Base-by-base conservation (phyloP, 179 eudicot genomes). In the Silene vulgaris region DNA sequence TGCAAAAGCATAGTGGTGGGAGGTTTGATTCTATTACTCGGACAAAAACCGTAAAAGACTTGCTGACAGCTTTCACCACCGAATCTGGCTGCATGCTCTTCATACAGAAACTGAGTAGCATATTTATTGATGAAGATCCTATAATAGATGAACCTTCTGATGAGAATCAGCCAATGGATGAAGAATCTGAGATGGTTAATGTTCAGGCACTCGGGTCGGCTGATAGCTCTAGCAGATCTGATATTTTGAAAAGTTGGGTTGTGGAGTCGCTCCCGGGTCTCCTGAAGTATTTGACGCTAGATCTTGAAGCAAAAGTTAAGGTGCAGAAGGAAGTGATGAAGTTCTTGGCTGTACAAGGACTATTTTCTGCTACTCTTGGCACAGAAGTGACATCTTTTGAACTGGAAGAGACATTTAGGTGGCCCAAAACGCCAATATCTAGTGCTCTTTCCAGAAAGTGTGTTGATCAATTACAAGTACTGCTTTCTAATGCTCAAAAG, bases 311-410 rank as follows among this genome's bases (percentile, higher is more conserved):
- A 17, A 92, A 79, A 76, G 86, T 82, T 59, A 87, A 88, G 77
- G 90, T 90, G 52, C 95, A 95, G 77, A 90, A 89, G 83, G 97
- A 92, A 87, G 87, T 92, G 77, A 73, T 92, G 87, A 95, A 95
- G 85, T 95, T 95, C 78, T 77, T 95, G 71, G 90, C 99, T 50
- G 97, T 95, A 72, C 99, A 95, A 81, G 99, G 99, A 17, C 80
- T 95, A 74, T 95, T 95, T 78, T 92, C 96, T 76, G 88, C 99
- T 11, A 89, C 99, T 76, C 93, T 92, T 74, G 99, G 97, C 64
- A 86, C 97, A 23, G 96, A 95, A 82, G 90, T 95, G 63, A 95
- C 97, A 71, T 95, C 99, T 74, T 95, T 95, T 81, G 97, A 95
- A 76, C 75, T 95, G 67, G 85, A 88, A 75, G 99, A 95, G 82